phyloP scores from a whole-genome alignment of 2,329 filamentous ascomycete genomes.

The Rachicladosporium sp. region DNA sequence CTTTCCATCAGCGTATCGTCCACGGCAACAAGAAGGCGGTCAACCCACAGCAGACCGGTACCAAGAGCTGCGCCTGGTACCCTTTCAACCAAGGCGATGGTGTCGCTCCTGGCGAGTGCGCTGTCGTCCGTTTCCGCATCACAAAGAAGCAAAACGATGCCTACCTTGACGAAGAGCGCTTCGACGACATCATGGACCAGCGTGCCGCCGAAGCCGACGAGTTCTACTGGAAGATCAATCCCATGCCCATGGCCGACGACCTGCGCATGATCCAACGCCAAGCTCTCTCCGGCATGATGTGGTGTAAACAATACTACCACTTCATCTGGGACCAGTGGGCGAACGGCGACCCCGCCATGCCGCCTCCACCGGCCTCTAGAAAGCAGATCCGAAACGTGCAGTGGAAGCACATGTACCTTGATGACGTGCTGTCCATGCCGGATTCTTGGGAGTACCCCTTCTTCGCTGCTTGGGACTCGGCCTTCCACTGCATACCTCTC shows the following conservation, averaged over 20 bases:
- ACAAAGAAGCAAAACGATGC: constrained; percentile 56
- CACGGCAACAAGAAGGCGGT: constrained; percentile 66
- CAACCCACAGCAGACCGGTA: constrained; percentile 69
- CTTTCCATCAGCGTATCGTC: constrained; percentile 80
- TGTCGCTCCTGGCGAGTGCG: constrained; percentile 80
- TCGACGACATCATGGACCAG: constrained; percentile 81
- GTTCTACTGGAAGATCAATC: constrained; percentile 88
- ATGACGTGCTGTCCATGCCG: constrained; percentile 93
- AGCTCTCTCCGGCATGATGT: constrained; percentile 93
- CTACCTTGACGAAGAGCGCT: constrained; percentile 83
- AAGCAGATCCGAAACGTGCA: constrained; percentile 74
- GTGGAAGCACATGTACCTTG: constrained; percentile 91
- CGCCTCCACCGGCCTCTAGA: constrained; percentile 67
- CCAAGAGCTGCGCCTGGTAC: constrained; percentile 86
- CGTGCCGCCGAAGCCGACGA: constrained; percentile 82
- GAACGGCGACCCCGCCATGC: constrained; percentile 79
- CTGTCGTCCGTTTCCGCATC: constrained; percentile 84
- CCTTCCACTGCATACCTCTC: constrained; percentile 90
- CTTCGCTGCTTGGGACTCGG: constrained; percentile 94
- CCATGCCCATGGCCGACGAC: constrained; percentile 85
- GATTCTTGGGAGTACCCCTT: constrained; percentile 99
- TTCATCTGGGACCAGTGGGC: constrained; percentile 98
- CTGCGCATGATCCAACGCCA: constrained; percentile 90
- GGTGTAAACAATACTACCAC: constrained; percentile 94
- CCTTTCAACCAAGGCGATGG: constrained; percentile 81